Conservation (phyloP, 1,284 basidiomycete genomes). For the Leccinum subspadiceum region DNA sequence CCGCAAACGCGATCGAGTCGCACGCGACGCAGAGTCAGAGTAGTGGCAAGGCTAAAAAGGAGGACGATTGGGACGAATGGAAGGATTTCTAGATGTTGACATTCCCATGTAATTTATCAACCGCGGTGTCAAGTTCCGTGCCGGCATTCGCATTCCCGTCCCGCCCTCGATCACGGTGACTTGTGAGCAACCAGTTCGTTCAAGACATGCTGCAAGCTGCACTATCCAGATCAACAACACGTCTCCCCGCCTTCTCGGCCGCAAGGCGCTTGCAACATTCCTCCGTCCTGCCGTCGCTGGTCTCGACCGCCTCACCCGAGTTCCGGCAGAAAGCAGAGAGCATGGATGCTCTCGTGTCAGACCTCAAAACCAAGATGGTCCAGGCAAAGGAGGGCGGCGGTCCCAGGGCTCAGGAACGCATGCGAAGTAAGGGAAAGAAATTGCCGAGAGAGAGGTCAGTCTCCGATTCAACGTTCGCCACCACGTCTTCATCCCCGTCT, state of each 20-base stretch:
- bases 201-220: slow-evolving; percentile 23
- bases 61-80: slow-evolving; percentile 73
- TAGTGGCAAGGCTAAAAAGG: slow-evolving; percentile 39
- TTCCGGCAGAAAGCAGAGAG: slow-evolving; percentile 62
- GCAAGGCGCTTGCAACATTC: slow-evolving; percentile 52
- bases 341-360: slow-evolving; percentile 67
- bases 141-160: slow-evolving; percentile 10
- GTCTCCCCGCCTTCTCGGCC: neutral
- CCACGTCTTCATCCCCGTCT: slow-evolving; percentile 5
- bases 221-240: slow-evolving; percentile 17
- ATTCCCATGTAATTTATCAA: slow-evolving; percentile 7
- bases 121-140: slow-evolving; percentile 22
- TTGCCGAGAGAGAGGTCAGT: slow-evolving; percentile 81
- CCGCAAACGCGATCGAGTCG: slow-evolving; percentile 15
- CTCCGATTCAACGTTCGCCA: neutral
- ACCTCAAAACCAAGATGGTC: slow-evolving; percentile 59
- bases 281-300: slow-evolving; percentile 66
- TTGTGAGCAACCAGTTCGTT: neutral
- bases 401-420: slow-evolving; percentile 71
- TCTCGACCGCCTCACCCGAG: slow-evolving; percentile 69
- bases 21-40: slow-evolving; percentile 23
- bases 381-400: slow-evolving; percentile 62
- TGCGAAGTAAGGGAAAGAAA: slow-evolving; percentile 80
- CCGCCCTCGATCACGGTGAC: neutral
- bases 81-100: slow-evolving; percentile 59